Evolutionary conservation across 768 basidiomycete genomes (phyloP).

Genomic region (Hypholoma fasciculare): DNA sequence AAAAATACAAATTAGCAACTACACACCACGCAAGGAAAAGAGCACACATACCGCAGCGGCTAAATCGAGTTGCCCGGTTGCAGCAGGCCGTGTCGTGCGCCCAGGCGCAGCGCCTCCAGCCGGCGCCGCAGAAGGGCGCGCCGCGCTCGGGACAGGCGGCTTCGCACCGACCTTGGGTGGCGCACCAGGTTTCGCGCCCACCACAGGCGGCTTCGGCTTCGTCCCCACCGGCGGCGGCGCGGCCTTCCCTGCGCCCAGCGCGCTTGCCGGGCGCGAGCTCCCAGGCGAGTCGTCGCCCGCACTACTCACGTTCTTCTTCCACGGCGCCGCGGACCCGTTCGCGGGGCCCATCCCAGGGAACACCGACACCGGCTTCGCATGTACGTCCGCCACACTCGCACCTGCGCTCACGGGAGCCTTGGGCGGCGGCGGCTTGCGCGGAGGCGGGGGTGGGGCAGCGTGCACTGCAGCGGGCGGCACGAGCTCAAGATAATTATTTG

Average conservation of each 20-base stretch:
- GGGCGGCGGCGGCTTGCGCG: constrained; percentile 45
- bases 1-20: background rate
- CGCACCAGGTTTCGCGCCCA: constrained; percentile 34
- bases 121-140: constrained; percentile 38
- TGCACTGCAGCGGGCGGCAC: constrained; percentile 60
- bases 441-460: constrained; percentile 71
- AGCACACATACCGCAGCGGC: constrained; percentile 71
- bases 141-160: constrained; percentile 61
- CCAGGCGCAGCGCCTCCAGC: constrained; percentile 30
- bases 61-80: constrained; percentile 70
- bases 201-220: constrained; percentile 67
- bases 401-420: constrained; percentile 36
- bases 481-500: constrained; percentile 88
- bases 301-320: constrained; percentile 58
- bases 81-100: constrained; percentile 41
- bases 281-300: constrained; percentile 35
- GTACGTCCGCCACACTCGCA: constrained; percentile 53
- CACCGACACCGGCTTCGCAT: constrained; percentile 79
- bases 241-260: constrained; percentile 43
- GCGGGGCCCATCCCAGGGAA: constrained; percentile 73
- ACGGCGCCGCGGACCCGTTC: constrained; percentile 71
- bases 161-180: constrained; percentile 50
- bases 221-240: constrained; percentile 64
- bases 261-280: constrained; percentile 52
- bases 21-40: no score